Percentiles rank a stretch among this genome's conserved stretches.
Conservation (phyloP, 164 flowering plant genomes). For the Nymphaea thermarum region DNA sequence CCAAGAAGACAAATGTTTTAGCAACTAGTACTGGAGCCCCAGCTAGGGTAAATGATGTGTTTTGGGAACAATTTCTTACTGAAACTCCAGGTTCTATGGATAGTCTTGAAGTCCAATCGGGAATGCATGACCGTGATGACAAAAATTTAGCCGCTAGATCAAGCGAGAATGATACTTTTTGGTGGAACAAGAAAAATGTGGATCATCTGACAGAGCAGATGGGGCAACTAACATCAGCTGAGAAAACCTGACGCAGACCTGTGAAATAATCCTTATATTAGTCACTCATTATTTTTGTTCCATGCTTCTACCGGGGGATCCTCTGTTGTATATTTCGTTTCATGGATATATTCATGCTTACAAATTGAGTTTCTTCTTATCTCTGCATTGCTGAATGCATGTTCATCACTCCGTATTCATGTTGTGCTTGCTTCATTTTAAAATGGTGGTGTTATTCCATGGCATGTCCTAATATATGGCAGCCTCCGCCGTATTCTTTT, state of each 20-base stretch:
- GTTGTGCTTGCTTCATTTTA: too few species aligned
- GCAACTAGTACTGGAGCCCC: constrained; percentile 9
- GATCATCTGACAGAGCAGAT: constrained; percentile 37
- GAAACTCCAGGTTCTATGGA: constrained; percentile 46
- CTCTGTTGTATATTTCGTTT: too few species aligned
- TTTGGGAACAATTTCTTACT: constrained; percentile 75
- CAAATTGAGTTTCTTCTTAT: too few species aligned
- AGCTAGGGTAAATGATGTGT: constrained; percentile 47
- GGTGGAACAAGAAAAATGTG: constrained; percentile 41
- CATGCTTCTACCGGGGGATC: too few species aligned
- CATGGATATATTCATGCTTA: too few species aligned
- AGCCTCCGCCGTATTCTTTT: too few species aligned
- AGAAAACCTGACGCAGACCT: constrained; percentile 19
- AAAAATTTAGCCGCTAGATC: constrained; percentile 18
- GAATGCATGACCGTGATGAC: constrained; percentile 20
- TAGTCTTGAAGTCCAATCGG: constrained; percentile 38
- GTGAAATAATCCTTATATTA: neutral
- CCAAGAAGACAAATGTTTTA: constrained; percentile 10
- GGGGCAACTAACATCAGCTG: constrained; percentile 42
- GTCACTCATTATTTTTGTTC: too few species aligned
- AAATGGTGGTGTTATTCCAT: too few species aligned
- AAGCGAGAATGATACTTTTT: constrained; percentile 15
- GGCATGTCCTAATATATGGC: too few species aligned
- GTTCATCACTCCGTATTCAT: too few species aligned
- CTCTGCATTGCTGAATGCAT: too few species aligned